Base-by-base conservation (phyloP, 192 early-diverging fungal species). In the Mortierella hygrophila region DNA sequence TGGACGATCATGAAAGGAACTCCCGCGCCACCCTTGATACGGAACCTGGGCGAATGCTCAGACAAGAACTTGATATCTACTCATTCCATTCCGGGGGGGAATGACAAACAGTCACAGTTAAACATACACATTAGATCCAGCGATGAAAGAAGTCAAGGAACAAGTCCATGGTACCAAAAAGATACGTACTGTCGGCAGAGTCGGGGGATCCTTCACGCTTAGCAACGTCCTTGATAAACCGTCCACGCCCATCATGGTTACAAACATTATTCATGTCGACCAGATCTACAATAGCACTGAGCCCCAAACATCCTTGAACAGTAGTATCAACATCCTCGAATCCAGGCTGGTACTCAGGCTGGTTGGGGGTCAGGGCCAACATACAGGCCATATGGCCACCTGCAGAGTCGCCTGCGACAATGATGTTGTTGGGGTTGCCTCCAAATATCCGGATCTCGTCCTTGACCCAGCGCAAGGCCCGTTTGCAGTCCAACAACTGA, bases 381-480 rank as follows among this genome's bases (percentile, higher is more conserved):
- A 93, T 49, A 52, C 90, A 71, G 16, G 92, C 94, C 54, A 93
- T 77, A 41, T 95, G 93, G 6, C 89, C 94, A 52, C 92, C 94
- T 9, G 92, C 84, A 21, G 78, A 74, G 74, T 89, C 88, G 79
- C 82, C 90, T 29, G 88, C 78, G 46, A 94, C 87, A 16, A 92
- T 91, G 55, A 96, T 89, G 57, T 93, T 94, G 29, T 87, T 72
- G 6, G 93, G 91, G 78, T 96, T 90, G 5, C 95, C 95, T 63
- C 94, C 94, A 83, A 93, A 94, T 18, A 78, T 77, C 60, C 79
- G 79, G 68, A 94, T 91, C 74, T 92, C 91, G 52, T 89, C 75
- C 68, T 90, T 93, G 32, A 93, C 89, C 95, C 95, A 96, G 35
- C 93, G 89, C 40, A 96, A 77, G 46, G 92, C 93, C 15, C 94